Evolutionary conservation across 495 filamentous ascomycete species (phyloP).

Genomic region (Podospora bellae-mahoneyi): DNA sequence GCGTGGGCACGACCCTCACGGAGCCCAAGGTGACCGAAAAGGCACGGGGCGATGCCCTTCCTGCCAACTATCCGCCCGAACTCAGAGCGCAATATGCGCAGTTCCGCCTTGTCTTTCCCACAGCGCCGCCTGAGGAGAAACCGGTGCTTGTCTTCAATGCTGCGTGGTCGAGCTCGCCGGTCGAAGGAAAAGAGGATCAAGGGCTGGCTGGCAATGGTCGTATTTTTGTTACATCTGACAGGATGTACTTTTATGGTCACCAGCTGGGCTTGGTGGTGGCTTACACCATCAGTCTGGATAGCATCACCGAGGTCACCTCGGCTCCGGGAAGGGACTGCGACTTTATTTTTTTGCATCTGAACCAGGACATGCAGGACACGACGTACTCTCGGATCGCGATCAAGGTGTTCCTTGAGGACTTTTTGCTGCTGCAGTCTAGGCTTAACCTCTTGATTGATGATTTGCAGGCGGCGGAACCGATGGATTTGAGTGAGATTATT

Average conservation of each 20-base stretch:
- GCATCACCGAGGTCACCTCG: conserved; percentile 81
- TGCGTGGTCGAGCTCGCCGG: conserved; percentile 48
- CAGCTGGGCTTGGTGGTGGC: conserved; percentile 88
- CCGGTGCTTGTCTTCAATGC: conserved; percentile 67
- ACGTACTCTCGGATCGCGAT: conserved; percentile 72
- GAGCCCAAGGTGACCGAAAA: conserved; percentile 28
- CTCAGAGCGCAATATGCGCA: conserved; percentile 88
- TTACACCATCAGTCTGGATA: conserved; percentile 66
- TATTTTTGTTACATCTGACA: conserved; percentile 78
- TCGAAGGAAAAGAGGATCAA: conserved; percentile 34
- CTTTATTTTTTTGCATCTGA: conserved; percentile 84
- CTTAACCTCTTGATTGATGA: conserved; percentile 81
- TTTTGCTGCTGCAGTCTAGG: conserved; percentile 74
- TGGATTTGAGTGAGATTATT: conserved; percentile 51
- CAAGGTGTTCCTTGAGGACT: conserved; percentile 87
- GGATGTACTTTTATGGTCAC: conserved; percentile 94
- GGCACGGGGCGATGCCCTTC: conserved; percentile 58
- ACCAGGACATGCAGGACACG: conserved; percentile 55
- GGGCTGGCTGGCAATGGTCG: conserved; percentile 60
- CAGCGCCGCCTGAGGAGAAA: conserved; percentile 67
- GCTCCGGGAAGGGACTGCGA: conserved; percentile 89
- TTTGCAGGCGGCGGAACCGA: conserved; percentile 60
- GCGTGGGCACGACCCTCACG: conserved; percentile 61
- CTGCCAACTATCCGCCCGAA: conserved; percentile 75
- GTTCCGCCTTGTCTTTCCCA: conserved; percentile 86